phyloP scores from a whole-genome alignment of 768 basidiomycete genomes.

The Hericium rajendrae region DNA sequence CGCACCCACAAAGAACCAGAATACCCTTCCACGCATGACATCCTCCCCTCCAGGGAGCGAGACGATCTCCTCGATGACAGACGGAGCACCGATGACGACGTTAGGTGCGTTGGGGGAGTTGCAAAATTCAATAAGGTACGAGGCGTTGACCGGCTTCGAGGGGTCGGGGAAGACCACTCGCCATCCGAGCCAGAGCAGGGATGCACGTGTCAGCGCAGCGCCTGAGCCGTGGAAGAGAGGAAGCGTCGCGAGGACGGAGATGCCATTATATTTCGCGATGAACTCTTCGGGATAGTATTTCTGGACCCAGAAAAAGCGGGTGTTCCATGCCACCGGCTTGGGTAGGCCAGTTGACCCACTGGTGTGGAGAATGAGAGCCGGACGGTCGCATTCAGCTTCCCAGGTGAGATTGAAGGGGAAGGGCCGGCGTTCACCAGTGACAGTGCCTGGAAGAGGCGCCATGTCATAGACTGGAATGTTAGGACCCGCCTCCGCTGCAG shows the following conservation, averaged over 20 bases:
- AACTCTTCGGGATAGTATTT: background rate
- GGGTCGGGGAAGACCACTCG: background rate
- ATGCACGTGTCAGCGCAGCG: background rate
- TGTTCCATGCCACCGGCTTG: background rate
- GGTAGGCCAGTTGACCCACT: background rate
- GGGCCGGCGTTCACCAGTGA: background rate
- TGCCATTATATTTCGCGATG: slow-evolving; percentile 2
- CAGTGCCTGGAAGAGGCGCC: background rate
- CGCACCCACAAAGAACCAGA: slow-evolving; percentile 7
- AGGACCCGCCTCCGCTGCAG: background rate
- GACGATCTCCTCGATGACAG: slow-evolving; percentile 4
- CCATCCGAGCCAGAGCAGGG: background rate
- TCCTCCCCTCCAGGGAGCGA: slow-evolving; percentile 1
- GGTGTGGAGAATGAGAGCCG: background rate
- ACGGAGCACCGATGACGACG: slow-evolving; percentile 4
- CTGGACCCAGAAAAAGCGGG: background rate
- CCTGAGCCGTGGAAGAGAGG: background rate
- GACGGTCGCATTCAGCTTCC: background rate
- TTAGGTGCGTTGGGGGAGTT: background rate
- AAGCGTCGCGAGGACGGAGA: slow-evolving; percentile 4
- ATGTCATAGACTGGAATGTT: background rate
- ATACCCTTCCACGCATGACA: background rate
- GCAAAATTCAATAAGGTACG: slow-evolving; percentile 1
- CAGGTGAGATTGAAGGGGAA: background rate
- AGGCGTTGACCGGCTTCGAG: slow-evolving; percentile 7